These are phyloP conservation scores for Hymenoscyphus albidus DNA, from an alignment of 2,329 filamentous ascomycete genomes.

Conservation along the genomic window DNA sequence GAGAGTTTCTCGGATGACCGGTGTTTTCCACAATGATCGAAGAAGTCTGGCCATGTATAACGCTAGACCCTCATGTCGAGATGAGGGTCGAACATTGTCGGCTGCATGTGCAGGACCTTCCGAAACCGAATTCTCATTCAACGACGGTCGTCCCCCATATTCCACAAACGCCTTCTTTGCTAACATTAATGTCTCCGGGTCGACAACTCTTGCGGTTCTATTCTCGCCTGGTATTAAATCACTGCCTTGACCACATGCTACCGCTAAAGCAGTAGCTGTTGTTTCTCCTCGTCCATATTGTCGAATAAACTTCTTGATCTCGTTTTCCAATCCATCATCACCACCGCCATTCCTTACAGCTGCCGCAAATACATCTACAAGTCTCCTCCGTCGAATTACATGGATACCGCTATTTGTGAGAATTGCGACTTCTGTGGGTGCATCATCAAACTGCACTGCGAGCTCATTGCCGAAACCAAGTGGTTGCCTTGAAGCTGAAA, in stretches of 20 bases:
- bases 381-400: constrained; percentile 73
- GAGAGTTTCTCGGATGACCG: constrained; percentile 57
- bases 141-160: constrained; percentile 79
- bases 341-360: constrained; percentile 70
- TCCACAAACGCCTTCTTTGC: constrained; percentile 88
- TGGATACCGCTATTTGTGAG: constrained; percentile 90
- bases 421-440: constrained; percentile 79
- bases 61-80: constrained; percentile 81
- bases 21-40: constrained; percentile 80
- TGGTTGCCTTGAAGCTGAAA: constrained; percentile 63
- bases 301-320: constrained; percentile 78
- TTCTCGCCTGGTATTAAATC: constrained; percentile 68
- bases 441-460: constrained; percentile 88
- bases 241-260: constrained; percentile 89
- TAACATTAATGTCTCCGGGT: constrained; percentile 80
- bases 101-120: constrained; percentile 61
- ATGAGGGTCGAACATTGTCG: constrained; percentile 82
- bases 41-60: constrained; percentile 86
- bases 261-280: constrained; percentile 84
- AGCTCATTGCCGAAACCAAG: constrained; percentile 91
- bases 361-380: constrained; percentile 89
- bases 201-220: constrained; percentile 66
- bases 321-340: constrained; percentile 75
- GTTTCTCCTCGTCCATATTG: constrained; percentile 87
- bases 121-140: constrained; percentile 70